Evolutionary conservation across 2,329 filamentous ascomycete species (phyloP).

Genomic region (Lecanoromycetidae sp.): DNA sequence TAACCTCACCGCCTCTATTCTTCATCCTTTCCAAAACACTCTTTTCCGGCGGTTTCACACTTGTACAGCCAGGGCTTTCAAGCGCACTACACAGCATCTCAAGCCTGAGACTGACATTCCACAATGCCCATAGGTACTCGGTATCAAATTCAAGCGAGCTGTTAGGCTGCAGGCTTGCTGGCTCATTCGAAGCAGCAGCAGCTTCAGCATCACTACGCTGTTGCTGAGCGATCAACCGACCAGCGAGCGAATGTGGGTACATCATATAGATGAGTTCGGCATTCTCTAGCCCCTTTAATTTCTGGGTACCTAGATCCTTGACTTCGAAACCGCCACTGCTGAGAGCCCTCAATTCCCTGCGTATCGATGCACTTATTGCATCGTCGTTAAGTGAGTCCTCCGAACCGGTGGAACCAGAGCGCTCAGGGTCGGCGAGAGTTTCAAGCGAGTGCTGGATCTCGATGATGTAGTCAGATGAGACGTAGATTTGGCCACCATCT

Average conservation of each 20-base stretch:
- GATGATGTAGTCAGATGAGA: constrained; percentile 91
- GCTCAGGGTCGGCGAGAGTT: constrained; percentile 75
- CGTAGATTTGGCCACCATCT: constrained; percentile 92
- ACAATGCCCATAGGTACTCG: constrained; percentile 75
- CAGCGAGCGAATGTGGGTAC: constrained; percentile 78
- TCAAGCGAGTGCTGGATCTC: constrained; percentile 88
- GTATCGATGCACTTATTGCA: constrained; percentile 59
- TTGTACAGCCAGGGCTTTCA: constrained; percentile 53
- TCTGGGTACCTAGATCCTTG: constrained; percentile 89
- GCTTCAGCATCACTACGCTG: constrained; percentile 38
- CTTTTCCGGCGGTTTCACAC: constrained; percentile 67
- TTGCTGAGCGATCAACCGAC: constrained; percentile 43
- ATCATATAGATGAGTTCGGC: constrained; percentile 91
- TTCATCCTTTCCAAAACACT: constrained; percentile 66
- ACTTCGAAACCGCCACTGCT: constrained; percentile 91
- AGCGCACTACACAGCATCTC: constrained; percentile 87
- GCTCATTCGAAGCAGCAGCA: constrained; percentile 34
- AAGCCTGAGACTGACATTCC: constrained; percentile 75
- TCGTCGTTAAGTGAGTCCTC: constrained; percentile 71
- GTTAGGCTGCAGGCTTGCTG: constrained; percentile 49
- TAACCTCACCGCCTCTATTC: constrained; percentile 66
- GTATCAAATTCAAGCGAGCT: constrained; percentile 67
- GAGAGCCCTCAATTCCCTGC: constrained; percentile 74
- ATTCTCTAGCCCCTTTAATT: constrained; percentile 93
- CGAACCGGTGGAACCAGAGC: constrained; percentile 53